Base-by-base conservation (phyloP, 2,329 filamentous ascomycete species). In the Penicillium vulpinum region DNA sequence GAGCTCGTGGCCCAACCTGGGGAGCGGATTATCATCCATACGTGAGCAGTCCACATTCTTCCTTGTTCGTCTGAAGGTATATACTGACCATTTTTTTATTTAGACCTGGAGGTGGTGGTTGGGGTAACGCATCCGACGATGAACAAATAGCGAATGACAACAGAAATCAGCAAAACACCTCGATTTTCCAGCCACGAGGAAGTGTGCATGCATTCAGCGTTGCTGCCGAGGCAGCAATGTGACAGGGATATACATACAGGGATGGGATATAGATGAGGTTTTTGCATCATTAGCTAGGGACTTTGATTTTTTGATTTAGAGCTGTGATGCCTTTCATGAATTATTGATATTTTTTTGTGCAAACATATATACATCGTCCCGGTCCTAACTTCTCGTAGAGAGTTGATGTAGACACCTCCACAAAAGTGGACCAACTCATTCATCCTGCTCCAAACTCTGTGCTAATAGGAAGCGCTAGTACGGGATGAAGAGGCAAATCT, bases 11-110 rank as follows among this genome's bases (percentile, higher is more conserved):
- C 56, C 11, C 56, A 68, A 29, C 62, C 68, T 7, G 72, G 70
- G 2, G 73, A 75, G 56, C 62, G 72, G 4, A 70, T 73, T 40
- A 59, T 74, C 16, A 65, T 75, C 33, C 59, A 57, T 43, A 61
- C 54, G 54, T 59, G 38, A 59, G 54, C 54, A 4, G 3, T 50
- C 22, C 9, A 28, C 15, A 8, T 29, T 16, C 5, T 47, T 35
- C 22, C 7, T 29, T 16, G 7, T 26, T 29, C 3, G 10, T 7
- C 18, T 53, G 13, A 35, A 26, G 16, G 5, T 31, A 22, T 16
- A 38, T 45, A 13, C 49, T 57, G 22, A 52, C 41, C 18, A 21
- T 21, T 31, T 3, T 33, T 26, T n/a, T 45, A 4, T 45, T 26
- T 26, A 62, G 60, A 43, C 60, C 57, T 10, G 57, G 57, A 18